Base-by-base conservation (phyloP, 2,329 filamentous ascomycete species). In the Colletotrichum siamense region DNA sequence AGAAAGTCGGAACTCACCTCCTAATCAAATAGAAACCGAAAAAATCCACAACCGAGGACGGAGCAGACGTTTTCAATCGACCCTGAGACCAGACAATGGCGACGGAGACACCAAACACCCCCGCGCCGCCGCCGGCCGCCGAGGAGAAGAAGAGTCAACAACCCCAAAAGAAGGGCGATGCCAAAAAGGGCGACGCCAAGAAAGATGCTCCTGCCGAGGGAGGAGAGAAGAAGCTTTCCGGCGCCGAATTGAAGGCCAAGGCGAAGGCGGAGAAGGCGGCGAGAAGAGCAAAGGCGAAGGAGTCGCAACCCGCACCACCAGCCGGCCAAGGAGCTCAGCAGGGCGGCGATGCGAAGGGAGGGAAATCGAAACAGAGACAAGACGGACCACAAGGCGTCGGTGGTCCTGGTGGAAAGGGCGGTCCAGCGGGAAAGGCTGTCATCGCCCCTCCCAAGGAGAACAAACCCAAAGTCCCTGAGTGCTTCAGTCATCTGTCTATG, bases 231-330 rank as follows among this genome's bases (percentile, higher is more conserved):
- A 94, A 95, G 83, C 87, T 95, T 36, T 92, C 94, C 3, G 90
- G 91, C 44, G 95, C 95, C 24, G 94, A 98, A 85, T 83, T 98
- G 81, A 99, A 99, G 87, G 96, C 96, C 81, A 93, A 92, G 83
- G 94, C 94, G 77, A 96, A 98, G 84, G 96, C 95, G 36, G 96
- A 98, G 84, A 99, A 98, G 87, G 94, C 95, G 69, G 96, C 96
- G 63, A 91, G 95, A 77, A 91, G 96, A 87, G 95, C 94, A 65
- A 93, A 93, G 82, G 92, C 90, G 81, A 95, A 94, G 83, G 87
- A 88, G 34, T 87, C 89, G 6, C 90, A 90, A 77, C 82, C 82
- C 73, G 83, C 84, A 24, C 86, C 86, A 13, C 85, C 78, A 79
- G 84, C 69, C 79, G 84, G 71, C 78, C 85, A 81, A 77, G 84